Conservation (phyloP, 2,329 filamentous ascomycete genomes). For the Verticillium dahliae region DNA sequence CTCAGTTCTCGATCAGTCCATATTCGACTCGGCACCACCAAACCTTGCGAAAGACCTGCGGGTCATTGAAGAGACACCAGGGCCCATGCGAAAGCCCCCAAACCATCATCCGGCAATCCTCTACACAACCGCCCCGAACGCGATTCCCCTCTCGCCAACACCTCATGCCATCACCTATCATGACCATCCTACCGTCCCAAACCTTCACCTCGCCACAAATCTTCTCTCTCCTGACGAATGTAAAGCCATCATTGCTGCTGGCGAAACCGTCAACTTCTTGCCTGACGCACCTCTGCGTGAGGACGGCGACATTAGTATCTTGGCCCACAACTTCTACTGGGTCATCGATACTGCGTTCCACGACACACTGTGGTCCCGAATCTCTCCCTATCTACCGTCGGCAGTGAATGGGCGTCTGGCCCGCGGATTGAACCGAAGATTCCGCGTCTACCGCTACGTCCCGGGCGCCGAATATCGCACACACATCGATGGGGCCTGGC, state of each 20-base stretch:
- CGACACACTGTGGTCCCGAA: constrained; percentile 55
- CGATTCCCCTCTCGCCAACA: constrained; percentile 42
- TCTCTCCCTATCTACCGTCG: constrained; percentile 50
- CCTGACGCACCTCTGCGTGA: constrained; percentile 62
- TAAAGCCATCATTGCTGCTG: constrained; percentile 58
- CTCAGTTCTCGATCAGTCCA: constrained; percentile 52
- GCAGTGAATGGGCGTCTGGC: constrained; percentile 48
- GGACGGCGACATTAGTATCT: constrained; percentile 57
- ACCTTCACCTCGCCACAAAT: constrained; percentile 52
- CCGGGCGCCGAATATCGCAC: constrained; percentile 66
- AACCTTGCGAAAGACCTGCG: constrained; percentile 37
- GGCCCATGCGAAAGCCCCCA: constrained; percentile 55
- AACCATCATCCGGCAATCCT: constrained; percentile 62
- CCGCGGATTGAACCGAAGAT: constrained; percentile 61
- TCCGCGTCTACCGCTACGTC: constrained; percentile 67
- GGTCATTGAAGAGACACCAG: constrained; percentile 56
- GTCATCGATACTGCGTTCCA: constrained; percentile 58
- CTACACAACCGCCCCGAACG: constrained; percentile 52
- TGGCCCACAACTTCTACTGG: constrained; percentile 73
- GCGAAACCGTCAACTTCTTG: constrained; percentile 58
- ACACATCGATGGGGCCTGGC: constrained; percentile 69
- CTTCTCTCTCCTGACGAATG: constrained; percentile 58
- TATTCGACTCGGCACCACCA: constrained; percentile 33
- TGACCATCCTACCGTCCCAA: constrained; percentile 56
- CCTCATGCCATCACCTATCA: constrained; percentile 44